Evolutionary conservation across 2,329 filamentous ascomycete genomes (phyloP).

Genomic region (Periconia macrospinosa): DNA sequence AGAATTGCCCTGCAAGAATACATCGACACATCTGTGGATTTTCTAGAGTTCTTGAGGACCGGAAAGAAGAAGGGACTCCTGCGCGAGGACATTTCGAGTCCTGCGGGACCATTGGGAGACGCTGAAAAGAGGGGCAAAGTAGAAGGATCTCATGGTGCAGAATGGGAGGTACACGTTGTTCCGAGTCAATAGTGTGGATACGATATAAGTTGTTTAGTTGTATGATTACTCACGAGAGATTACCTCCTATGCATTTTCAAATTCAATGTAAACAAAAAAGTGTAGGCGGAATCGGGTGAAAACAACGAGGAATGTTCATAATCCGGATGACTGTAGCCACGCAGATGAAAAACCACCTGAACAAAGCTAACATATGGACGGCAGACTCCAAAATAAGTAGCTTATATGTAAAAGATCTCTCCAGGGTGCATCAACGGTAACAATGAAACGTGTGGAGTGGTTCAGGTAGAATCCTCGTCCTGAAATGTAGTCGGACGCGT

Average conservation of each 20-base stretch:
- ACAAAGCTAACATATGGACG: too few relatives aligned
- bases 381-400: too few relatives aligned
- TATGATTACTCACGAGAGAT: neutral
- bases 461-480: too few relatives aligned
- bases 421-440: too few relatives aligned
- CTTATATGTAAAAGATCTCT: too few relatives aligned
- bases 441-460: too few relatives aligned
- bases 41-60: constrained; percentile 53
- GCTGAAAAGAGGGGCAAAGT: constrained; percentile 25
- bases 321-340: too few relatives aligned
- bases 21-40: constrained; percentile 60
- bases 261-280: too few relatives aligned
- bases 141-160: constrained; percentile 31
- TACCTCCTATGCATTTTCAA: neutral
- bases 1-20: constrained; percentile 62
- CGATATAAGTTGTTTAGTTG: neutral
- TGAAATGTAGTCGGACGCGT: too few relatives aligned
- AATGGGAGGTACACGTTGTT: constrained; percentile 50
- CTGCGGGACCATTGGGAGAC: constrained; percentile 36
- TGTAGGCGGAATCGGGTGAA: too few relatives aligned
- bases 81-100: constrained; percentile 51
- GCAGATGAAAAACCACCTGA: too few relatives aligned
- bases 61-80: constrained; percentile 52
- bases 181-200: constrained; percentile 18
- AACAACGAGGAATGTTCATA: too few relatives aligned